phyloP scores from a whole-genome alignment of 2,329 filamentous ascomycete species.

The Diatrype stigma region DNA sequence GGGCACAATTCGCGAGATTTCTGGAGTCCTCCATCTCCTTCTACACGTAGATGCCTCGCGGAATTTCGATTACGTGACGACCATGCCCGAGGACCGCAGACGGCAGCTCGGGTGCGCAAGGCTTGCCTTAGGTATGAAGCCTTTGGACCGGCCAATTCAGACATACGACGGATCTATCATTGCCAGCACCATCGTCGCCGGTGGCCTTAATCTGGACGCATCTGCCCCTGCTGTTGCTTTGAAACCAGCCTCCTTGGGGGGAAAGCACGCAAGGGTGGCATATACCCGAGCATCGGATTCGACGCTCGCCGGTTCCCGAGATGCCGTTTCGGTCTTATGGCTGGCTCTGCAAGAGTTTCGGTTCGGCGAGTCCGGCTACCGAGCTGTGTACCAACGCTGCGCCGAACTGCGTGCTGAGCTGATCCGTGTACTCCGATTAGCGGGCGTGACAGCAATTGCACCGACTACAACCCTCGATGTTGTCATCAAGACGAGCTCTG shows the following conservation, averaged over 20 bases:
- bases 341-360: conserved; percentile 6
- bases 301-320: conserved; percentile 9
- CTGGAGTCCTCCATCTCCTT: conserved; percentile 1
- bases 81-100: not conserved
- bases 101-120: not conserved
- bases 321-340: conserved; percentile 6
- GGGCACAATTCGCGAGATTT: conserved; percentile 1
- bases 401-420: not conserved
- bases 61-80: conserved; percentile 11
- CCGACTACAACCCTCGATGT: conserved; percentile 3
- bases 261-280: conserved; percentile 2
- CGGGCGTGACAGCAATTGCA: not conserved
- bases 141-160: conserved; percentile 1
- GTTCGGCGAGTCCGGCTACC: conserved; percentile 3
- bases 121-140: conserved; percentile 2
- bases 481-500: not conserved
- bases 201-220: conserved; percentile 2
- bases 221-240: conserved; percentile 7
- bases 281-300: conserved; percentile 7
- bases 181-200: conserved; percentile 8
- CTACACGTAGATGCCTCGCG: conserved; percentile 8
- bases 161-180: conserved; percentile 1
- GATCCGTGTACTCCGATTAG: not conserved
- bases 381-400: conserved; percentile 1
- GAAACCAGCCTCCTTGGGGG: conserved; percentile 6